Percentiles rank a stretch among this genome's conserved stretches.
Evolutionary conservation across 2,329 filamentous ascomycete species (phyloP).

Genomic region (Aspergillus sp.): DNA sequence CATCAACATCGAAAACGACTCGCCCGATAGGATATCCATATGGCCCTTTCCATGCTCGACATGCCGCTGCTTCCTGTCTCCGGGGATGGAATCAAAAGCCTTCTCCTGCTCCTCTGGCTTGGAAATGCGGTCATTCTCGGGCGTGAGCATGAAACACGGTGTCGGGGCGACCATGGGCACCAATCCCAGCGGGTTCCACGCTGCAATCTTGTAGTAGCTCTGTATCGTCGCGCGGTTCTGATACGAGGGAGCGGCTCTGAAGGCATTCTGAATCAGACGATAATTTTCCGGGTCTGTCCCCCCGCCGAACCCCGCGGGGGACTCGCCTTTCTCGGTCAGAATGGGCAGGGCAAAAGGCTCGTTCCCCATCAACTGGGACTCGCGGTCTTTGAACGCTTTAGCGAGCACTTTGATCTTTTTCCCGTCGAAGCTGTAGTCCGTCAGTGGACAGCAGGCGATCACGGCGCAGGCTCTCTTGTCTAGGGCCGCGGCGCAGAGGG

Average conservation of each 20-base stretch:
- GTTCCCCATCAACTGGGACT: conserved; percentile 42
- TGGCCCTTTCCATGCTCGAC: too few species aligned
- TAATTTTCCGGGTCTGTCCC: conserved; percentile 17
- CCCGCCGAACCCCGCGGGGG: conserved; percentile 35
- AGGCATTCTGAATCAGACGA: not conserved
- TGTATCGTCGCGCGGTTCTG: conserved; percentile 27
- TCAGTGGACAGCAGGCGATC: conserved; percentile 27
- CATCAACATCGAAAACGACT: too few species aligned
- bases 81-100: conserved; percentile 17
- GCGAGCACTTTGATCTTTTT: conserved; percentile 24
- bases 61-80: too few species aligned
- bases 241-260: conserved; percentile 9
- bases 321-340: conserved; percentile 36
- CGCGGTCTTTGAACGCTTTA: conserved; percentile 38
- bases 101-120: conserved; percentile 24
- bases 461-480: conserved; percentile 30
- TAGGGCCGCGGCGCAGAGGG: conserved; percentile 28
- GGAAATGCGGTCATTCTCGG: conserved; percentile 28
- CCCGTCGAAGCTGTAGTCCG: conserved; percentile 2
- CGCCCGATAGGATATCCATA: too few species aligned
- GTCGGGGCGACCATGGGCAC: conserved; percentile 13
- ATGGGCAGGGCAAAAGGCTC: conserved; percentile 37
- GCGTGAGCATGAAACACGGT: conserved; percentile 29
- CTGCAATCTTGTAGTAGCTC: conserved; percentile 31
- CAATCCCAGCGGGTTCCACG: conserved; percentile 22